phyloP scores from a whole-genome alignment of 73 alveolate species.

The Uronychia setigera region DNA sequence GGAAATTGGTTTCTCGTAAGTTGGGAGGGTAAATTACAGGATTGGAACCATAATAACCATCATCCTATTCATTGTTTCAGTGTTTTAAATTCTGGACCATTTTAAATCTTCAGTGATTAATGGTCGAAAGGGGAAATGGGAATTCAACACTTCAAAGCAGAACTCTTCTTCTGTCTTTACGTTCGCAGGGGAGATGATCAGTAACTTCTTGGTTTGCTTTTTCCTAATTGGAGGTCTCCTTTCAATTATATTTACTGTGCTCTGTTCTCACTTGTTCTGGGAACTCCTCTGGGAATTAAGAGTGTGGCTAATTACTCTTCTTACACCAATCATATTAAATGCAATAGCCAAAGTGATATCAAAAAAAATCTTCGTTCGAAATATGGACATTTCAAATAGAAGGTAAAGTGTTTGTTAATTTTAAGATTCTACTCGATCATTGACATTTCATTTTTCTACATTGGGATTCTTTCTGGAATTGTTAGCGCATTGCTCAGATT shows the following conservation, averaged over 20 bases:
- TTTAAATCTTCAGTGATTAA: not conserved
- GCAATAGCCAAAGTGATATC: not conserved
- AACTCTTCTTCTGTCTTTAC: not conserved
- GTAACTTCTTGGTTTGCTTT: not conserved
- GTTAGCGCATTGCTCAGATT: not conserved
- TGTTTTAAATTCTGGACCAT: not conserved
- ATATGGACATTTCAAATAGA: not conserved
- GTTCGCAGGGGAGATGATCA: not conserved
- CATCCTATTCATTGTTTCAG: not conserved
- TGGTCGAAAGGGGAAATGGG: not conserved
- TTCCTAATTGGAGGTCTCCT: not conserved
- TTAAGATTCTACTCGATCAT: not conserved
- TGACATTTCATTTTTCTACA: not conserved
- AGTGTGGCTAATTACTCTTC: not conserved
- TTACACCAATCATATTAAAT: not conserved
- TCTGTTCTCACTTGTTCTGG: not conserved
- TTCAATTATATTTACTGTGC: not conserved
- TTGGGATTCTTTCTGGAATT: slow-evolving; percentile 2
- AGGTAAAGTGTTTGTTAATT: not conserved
- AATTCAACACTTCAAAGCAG: not conserved
- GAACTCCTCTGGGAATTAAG: slow-evolving; percentile 3
- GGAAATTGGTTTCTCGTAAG: not conserved
- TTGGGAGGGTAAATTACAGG: not conserved
- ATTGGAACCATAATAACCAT: not conserved
- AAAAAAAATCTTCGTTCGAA: not conserved